Conservation (phyloP, 495 filamentous ascomycete genomes). For the Aspergillus diversus region DNA sequence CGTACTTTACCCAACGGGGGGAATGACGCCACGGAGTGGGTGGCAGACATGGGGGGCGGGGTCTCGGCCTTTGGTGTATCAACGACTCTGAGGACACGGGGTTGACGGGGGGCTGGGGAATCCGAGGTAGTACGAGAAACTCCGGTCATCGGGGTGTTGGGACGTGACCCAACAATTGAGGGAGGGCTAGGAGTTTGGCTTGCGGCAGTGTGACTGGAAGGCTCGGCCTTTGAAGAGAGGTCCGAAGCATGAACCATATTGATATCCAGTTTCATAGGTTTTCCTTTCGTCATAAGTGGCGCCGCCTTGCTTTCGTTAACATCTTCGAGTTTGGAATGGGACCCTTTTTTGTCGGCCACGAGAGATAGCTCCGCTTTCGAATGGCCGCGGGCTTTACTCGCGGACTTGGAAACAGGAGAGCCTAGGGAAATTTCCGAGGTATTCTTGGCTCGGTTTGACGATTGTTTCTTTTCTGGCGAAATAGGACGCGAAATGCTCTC, state of each 20-base stretch:
- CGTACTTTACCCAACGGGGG: constrained; percentile 46
- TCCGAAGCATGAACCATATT: constrained; percentile 26
- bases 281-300: constrained; percentile 27
- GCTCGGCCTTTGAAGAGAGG: constrained; percentile 29
- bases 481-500: constrained; percentile 26
- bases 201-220: constrained; percentile 21
- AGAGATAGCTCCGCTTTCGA: constrained; percentile 32
- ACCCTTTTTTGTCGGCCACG: constrained; percentile 27
- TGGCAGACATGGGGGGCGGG: constrained; percentile 42
- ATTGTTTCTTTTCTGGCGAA: constrained; percentile 23
- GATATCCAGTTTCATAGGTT: constrained; percentile 39
- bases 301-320: constrained; percentile 20
- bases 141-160: constrained; percentile 44
- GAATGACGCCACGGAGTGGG: constrained; percentile 44
- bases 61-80: constrained; percentile 72
- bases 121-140: constrained; percentile 48
- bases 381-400: constrained; percentile 34
- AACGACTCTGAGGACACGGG: constrained; percentile 67
- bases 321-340: constrained; percentile 16
- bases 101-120: constrained; percentile 49
- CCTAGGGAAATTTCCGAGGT: constrained; percentile 47
- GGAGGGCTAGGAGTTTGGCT: constrained; percentile 25
- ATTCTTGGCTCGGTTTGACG: constrained; percentile 36
- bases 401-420: constrained; percentile 46
- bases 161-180: constrained; percentile 36